Evolutionary conservation across 2,329 filamentous ascomycete genomes (phyloP), one percentile per base, ranked within the genome.

Genomic region (Xylariales sp.): DNA sequence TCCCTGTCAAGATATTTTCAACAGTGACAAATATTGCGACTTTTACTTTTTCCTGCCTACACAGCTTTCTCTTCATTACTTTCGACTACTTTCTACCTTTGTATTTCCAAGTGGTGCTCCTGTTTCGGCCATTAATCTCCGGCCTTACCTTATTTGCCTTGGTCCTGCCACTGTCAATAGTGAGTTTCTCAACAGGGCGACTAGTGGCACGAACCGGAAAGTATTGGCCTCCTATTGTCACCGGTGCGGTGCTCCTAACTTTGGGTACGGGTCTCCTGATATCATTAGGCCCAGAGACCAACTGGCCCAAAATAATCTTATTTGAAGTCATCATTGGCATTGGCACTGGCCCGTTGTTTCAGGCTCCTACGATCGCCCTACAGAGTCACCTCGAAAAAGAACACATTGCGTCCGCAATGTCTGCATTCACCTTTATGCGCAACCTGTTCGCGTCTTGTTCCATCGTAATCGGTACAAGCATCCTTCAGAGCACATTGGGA

Each of bases 381-480:
- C 62, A 66, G 29, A 65, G 68, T 18, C 68, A 66, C 16, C 68
- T 78, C 39, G 63, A 62, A 14, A 67, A 67, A 3, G 52, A 62
- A 6, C 72, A 76, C 40, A 69, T 72, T 42, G 70, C 69, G 13
- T 63, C 67, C 5, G 72, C 68, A 15, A 76, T 70, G 2, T 62
- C 70, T 1, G 69, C 71, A 5, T 71, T 74, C 44, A 57, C 61
- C 10, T 76, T 75, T 50, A 52, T 71, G 25, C 63, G 71, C 33
- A 68, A 71, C 42, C 45, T 74, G 17, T 65, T 68, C 3, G 65
- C 67, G 2, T 61, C 70, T 5, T 59, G 72, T 12, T 65, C 66
- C 28, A 60, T 72, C 40, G 69, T 73, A 28, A 50, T 72, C n/a
- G 69, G 70, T 8, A 25, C 8, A 8, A 25, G 8, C n/a, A 8